Evolutionary conservation across 148 eudicot species (phyloP).

Genomic region (Amaranthus hypochondriacus): DNA sequence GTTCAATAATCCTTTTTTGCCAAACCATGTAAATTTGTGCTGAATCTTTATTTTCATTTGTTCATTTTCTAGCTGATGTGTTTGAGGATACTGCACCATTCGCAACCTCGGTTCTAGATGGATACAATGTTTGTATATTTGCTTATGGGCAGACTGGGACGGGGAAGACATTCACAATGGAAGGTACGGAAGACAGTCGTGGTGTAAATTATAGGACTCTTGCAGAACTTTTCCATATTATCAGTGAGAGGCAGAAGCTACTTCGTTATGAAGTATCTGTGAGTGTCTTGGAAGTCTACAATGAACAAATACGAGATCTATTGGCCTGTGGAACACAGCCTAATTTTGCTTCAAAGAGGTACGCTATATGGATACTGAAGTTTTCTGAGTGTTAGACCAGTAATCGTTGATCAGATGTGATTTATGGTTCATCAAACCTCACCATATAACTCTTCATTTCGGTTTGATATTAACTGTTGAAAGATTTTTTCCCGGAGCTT

Average conservation of each 20-base stretch:
- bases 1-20: neutral
- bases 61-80: conserved; percentile 47
- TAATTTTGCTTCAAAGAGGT: conserved; percentile 68
- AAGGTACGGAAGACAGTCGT: conserved; percentile 76
- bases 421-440: neutral
- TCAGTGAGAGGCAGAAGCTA: conserved; percentile 56
- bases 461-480: too few relatives aligned
- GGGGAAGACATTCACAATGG: conserved; percentile 97
- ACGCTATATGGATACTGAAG: neutral
- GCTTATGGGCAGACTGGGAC: conserved; percentile 99
- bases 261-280: conserved; percentile 72
- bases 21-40: neutral
- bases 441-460: neutral
- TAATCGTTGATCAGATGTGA: neutral
- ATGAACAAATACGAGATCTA: conserved; percentile 92
- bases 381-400: neutral
- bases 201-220: conserved; percentile 93
- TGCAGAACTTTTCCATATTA: conserved; percentile 62
- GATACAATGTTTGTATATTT: conserved; percentile 91
- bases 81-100: conserved; percentile 89
- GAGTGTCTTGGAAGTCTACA: conserved; percentile 87
- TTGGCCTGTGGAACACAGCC: conserved; percentile 59
- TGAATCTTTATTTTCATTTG: conserved; percentile 3
- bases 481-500: too few relatives aligned
- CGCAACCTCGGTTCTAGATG: conserved; percentile 89